Percentiles rank a stretch among this genome's conserved stretches.
These are phyloP conservation scores for Sordariomycetes sp. DNA, from an alignment of 2,329 filamentous ascomycete genomes.

Conservation along the genomic window DNA sequence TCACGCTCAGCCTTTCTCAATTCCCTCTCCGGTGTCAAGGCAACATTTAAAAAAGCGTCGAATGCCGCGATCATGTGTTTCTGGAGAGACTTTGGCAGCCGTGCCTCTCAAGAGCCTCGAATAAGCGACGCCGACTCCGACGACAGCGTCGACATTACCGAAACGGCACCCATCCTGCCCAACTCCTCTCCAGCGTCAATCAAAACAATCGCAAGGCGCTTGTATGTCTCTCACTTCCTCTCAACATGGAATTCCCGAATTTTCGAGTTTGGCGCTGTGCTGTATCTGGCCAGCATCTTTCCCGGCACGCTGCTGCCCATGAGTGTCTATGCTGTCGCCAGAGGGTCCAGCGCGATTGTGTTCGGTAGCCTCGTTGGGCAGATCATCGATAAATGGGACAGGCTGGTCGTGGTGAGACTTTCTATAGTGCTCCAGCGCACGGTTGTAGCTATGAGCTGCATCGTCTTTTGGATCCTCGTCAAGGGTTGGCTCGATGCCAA, in stretches of 20 bases:
- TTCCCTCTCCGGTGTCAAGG: no score
- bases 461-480: slow-evolving; percentile 25
- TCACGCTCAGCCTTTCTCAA: no score
- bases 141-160: no score
- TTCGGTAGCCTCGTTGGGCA: slow-evolving; percentile 49
- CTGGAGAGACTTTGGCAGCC: no score
- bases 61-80: no score
- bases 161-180: no score
- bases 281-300: slow-evolving; percentile 47
- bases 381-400: slow-evolving; percentile 45
- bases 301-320: slow-evolving; percentile 53
- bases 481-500: background rate
- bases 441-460: slow-evolving; percentile 37
- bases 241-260: slow-evolving; percentile 56
- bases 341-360: slow-evolving; percentile 46
- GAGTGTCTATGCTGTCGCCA: slow-evolving; percentile 58
- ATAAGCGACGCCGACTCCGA: no score
- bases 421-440: slow-evolving; percentile 24
- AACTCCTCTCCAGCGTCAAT: no score
- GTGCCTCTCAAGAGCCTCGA: no score
- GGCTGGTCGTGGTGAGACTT: slow-evolving; percentile 37
- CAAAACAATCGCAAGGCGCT: no score
- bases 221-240: slow-evolving; percentile 52
- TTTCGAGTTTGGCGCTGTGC: slow-evolving; percentile 54
- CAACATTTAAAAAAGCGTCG: no score